Conservation (phyloP, 1,139 yeast genomes). For the Yamadazyma spencermartinsiae region DNA sequence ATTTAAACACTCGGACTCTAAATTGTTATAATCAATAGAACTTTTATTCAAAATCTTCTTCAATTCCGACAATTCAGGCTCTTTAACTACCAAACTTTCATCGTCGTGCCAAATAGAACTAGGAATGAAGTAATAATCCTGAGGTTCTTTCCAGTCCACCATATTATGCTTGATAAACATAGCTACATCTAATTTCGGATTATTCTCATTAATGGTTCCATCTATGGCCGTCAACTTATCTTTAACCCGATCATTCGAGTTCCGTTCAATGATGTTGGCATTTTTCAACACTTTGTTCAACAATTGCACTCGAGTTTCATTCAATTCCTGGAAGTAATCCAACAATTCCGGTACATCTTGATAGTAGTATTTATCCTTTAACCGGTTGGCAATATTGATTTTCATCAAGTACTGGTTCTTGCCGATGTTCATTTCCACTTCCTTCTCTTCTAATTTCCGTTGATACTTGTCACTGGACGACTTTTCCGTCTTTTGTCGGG, state of each 20-base stretch:
- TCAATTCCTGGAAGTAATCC: slow-evolving; percentile 82
- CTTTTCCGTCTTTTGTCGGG: slow-evolving; percentile 70
- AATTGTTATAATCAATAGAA: slow-evolving; percentile 44
- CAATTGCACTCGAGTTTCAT: slow-evolving; percentile 74
- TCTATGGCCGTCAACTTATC: slow-evolving; percentile 56
- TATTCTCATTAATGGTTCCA: slow-evolving; percentile 64
- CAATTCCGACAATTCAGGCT: slow-evolving; percentile 64
- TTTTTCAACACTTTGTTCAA: slow-evolving; percentile 68
- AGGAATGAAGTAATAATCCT: slow-evolving; percentile 81
- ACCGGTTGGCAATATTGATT: slow-evolving; percentile 81
- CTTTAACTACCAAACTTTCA: slow-evolving; percentile 66
- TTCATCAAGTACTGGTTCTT: slow-evolving; percentile 82
- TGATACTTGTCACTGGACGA: slow-evolving; percentile 58
- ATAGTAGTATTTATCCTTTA: slow-evolving; percentile 88
- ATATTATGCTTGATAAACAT: slow-evolving; percentile 92
- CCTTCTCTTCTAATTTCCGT: slow-evolving; percentile 60
- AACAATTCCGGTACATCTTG: slow-evolving; percentile 92
- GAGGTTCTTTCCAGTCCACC: slow-evolving; percentile 79
- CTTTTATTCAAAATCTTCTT: slow-evolving; percentile 58
- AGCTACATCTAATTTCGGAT: slow-evolving; percentile 74
- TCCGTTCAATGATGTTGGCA: slow-evolving; percentile 65
- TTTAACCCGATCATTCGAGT: slow-evolving; percentile 52
- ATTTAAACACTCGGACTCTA: slow-evolving; percentile 44
- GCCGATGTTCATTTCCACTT: slow-evolving; percentile 78
- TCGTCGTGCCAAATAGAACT: slow-evolving; percentile 98